Conservation (phyloP, 176 grass and related monocot genomes). For the Puya raimondii region DNA sequence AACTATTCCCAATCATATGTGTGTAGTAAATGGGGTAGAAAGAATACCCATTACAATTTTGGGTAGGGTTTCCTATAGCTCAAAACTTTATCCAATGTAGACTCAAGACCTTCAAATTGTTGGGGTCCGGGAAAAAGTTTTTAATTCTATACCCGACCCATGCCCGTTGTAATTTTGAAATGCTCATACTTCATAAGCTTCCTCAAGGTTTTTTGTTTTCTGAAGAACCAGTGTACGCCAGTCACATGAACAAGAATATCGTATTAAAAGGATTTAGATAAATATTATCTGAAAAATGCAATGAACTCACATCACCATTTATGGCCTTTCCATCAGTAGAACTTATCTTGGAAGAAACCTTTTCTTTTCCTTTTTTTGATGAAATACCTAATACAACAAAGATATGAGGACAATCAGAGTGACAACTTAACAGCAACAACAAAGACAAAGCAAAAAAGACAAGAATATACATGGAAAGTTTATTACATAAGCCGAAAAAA, state of each 20-base stretch:
- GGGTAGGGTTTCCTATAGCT: no score
- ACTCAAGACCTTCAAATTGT: no score
- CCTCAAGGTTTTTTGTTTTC: not conserved
- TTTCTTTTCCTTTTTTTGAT: constrained; percentile 46
- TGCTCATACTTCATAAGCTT: no score
- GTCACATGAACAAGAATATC: not conserved
- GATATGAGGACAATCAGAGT: constrained; percentile 22
- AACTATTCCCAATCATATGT: no score
- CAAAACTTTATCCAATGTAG: no score
- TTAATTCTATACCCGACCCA: no score
- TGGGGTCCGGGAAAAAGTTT: no score
- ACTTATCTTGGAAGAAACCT: constrained; percentile 39
- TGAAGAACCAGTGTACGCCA: not conserved
- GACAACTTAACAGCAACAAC: not conserved
- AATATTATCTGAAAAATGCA: not conserved
- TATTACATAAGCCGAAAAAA: no score
- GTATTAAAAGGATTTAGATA: not conserved
- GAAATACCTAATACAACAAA: constrained; percentile 46
- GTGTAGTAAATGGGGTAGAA: no score
- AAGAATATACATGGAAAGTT: no score
- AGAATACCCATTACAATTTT: no score
- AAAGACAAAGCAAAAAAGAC: not conserved
- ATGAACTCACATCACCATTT: not conserved
- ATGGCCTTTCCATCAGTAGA: constrained; percentile 14
- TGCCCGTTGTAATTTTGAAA: no score